Conservation (phyloP, 306 rosid genomes). For the Lathyrus oleraceus region DNA sequence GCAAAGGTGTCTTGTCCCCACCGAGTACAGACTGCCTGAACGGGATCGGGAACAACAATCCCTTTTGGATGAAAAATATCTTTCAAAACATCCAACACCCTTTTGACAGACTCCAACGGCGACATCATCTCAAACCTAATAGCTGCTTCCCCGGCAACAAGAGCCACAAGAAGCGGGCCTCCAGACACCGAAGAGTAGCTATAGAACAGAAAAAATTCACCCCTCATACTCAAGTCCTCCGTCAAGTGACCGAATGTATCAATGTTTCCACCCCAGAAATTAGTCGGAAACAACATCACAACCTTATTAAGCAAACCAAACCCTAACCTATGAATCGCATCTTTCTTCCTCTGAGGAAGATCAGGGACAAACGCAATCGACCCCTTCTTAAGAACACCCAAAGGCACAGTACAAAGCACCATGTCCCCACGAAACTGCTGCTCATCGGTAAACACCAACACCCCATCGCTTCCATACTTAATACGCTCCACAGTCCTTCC, state of each 20-base stretch:
- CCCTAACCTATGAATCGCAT: conserved; percentile 80
- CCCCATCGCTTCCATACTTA: conserved; percentile 77
- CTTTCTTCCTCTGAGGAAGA: conserved; percentile 84
- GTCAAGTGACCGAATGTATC: conserved; percentile 90
- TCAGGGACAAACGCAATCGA: conserved; percentile 70
- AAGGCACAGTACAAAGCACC: conserved; percentile 83
- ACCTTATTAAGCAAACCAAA: conserved; percentile 87
- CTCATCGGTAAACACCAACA: conserved; percentile 57
- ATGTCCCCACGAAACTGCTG: conserved; percentile 70
- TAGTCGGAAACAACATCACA: conserved; percentile 75
- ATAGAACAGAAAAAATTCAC: conserved; percentile 86
- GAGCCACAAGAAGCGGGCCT: conserved; percentile 84
- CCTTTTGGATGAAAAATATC: conserved; percentile 78
- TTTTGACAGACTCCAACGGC: conserved; percentile 77
- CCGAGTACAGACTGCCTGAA: conserved; percentile 81
- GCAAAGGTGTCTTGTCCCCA: conserved; percentile 84
- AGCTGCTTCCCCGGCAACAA: conserved; percentile 89
- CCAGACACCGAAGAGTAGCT: conserved; percentile 93
- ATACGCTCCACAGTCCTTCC: conserved; percentile 68
- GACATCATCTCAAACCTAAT: conserved; percentile 88
- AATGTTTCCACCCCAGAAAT: conserved; percentile 90
- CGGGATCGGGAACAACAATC: conserved; percentile 73
- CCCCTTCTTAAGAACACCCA: conserved; percentile 82
- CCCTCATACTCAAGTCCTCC: conserved; percentile 81
- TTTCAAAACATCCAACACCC: conserved; percentile 68